These are phyloP conservation scores for Alisma plantagoaquatica DNA, from an alignment of 106 monocot species.

Conservation along the genomic window DNA sequence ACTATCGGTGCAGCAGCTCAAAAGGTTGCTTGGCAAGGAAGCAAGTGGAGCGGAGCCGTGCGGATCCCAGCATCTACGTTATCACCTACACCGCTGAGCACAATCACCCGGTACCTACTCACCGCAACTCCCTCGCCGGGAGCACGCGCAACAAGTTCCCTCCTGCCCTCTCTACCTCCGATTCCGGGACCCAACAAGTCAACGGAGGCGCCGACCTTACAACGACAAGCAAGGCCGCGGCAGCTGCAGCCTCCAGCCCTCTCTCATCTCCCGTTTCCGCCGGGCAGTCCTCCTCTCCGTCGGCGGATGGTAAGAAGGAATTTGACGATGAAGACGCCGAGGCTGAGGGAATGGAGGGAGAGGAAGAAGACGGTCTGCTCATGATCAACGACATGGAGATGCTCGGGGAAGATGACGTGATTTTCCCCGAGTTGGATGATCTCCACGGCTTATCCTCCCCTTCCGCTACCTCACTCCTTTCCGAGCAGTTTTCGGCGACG, in stretches of 20 bases:
- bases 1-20: constrained; percentile 84
- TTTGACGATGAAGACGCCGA: background rate
- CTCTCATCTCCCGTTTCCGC: constrained; percentile 13
- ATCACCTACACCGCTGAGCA: constrained; percentile 58
- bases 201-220: background rate
- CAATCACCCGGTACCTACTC: constrained; percentile 42
- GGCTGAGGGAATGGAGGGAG: constrained; percentile 7
- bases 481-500: too few species aligned
- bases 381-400: constrained; percentile 12
- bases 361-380: constrained; percentile 8
- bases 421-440: constrained; percentile 8
- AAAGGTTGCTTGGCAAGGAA: constrained; percentile 79
- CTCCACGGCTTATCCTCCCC: too few species aligned
- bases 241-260: constrained; percentile 1
- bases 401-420: constrained; percentile 12
- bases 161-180: background rate
- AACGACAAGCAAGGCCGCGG: background rate
- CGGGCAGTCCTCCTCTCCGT: constrained; percentile 1
- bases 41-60: constrained; percentile 42
- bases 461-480: too few species aligned
- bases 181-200: background rate
- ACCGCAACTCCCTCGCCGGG: constrained; percentile 29
- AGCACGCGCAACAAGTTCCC: constrained; percentile 19
- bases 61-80: constrained; percentile 25
- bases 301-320: background rate